Conservation (phyloP, 2,329 filamentous ascomycete genomes). For the Nemania abortiva region DNA sequence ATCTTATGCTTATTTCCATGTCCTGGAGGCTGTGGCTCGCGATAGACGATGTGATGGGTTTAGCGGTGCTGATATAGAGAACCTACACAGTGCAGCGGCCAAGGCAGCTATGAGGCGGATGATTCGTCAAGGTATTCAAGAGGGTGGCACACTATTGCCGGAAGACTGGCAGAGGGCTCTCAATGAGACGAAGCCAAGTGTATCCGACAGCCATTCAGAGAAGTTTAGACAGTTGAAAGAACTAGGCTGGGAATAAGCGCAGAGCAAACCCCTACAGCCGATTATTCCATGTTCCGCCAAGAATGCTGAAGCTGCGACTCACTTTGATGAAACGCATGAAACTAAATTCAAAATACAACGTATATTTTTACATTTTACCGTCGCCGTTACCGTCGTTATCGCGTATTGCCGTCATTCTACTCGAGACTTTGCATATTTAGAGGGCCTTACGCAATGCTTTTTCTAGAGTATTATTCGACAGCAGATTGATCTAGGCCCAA, state of each 20-base stretch:
- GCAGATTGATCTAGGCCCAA: background rate
- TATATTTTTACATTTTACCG: too few relatives aligned
- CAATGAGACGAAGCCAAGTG: slow-evolving; percentile 62
- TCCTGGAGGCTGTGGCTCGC: slow-evolving; percentile 68
- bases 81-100: slow-evolving; percentile 57
- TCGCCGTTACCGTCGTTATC: too few relatives aligned
- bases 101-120: slow-evolving; percentile 47
- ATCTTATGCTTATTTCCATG: slow-evolving; percentile 45
- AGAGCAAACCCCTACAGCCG: background rate
- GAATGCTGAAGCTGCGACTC: background rate
- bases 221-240: slow-evolving; percentile 57
- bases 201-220: slow-evolving; percentile 57
- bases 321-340: background rate
- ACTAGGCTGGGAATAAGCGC: slow-evolving; percentile 47
- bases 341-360: background rate
- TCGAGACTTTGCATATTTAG: too few relatives aligned
- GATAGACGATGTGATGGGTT: slow-evolving; percentile 79
- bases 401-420: too few relatives aligned
- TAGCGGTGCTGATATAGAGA: slow-evolving; percentile 75
- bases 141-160: slow-evolving; percentile 45
- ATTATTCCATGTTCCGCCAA: background rate
- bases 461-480: too few relatives aligned
- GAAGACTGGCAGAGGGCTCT: slow-evolving; percentile 68
- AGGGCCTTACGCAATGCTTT: too few relatives aligned
- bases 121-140: slow-evolving; percentile 37